These are phyloP conservation scores for Neonectria punicea DNA, from an alignment of 2,329 filamentous ascomycete species.

Conservation along the genomic window DNA sequence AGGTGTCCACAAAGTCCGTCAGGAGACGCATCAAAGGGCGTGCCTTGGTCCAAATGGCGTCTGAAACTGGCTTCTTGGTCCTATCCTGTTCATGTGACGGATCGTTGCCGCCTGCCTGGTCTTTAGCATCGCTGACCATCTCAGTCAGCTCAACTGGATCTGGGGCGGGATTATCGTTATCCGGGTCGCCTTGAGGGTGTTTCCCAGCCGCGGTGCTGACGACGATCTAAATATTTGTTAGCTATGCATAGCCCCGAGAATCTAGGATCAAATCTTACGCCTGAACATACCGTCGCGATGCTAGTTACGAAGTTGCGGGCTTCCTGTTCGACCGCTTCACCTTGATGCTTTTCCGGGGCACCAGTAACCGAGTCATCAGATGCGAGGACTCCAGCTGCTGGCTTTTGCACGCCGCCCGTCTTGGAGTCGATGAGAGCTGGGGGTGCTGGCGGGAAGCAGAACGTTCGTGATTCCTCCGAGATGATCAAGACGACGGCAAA, in stretches of 20 bases:
- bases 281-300: conserved; percentile 58
- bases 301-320: conserved; percentile 83
- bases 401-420: conserved; percentile 81
- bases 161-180: conserved; percentile 64
- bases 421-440: conserved; percentile 75
- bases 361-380: conserved; percentile 83
- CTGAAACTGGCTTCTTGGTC: conserved; percentile 81
- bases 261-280: conserved; percentile 36
- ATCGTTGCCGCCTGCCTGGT: conserved; percentile 58
- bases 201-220: conserved; percentile 81
- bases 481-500: conserved; percentile 73
- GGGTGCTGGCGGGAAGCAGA: conserved; percentile 82
- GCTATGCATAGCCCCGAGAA: conserved; percentile 4
- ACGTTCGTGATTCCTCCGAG: conserved; percentile 68
- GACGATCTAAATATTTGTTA: conserved; percentile 73
- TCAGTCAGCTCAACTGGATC: conserved; percentile 55
- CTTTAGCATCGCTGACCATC: conserved; percentile 53
- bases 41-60: conserved; percentile 81
- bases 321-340: conserved; percentile 85
- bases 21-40: conserved; percentile 74
- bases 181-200: conserved; percentile 73
- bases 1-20: conserved; percentile 60
- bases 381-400: conserved; percentile 78
- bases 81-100: conserved; percentile 67
- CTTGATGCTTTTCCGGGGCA: conserved; percentile 83